phyloP scores from a whole-genome alignment of 2,329 filamentous ascomycete genomes.

The Chrysoporthe cubensis region DNA sequence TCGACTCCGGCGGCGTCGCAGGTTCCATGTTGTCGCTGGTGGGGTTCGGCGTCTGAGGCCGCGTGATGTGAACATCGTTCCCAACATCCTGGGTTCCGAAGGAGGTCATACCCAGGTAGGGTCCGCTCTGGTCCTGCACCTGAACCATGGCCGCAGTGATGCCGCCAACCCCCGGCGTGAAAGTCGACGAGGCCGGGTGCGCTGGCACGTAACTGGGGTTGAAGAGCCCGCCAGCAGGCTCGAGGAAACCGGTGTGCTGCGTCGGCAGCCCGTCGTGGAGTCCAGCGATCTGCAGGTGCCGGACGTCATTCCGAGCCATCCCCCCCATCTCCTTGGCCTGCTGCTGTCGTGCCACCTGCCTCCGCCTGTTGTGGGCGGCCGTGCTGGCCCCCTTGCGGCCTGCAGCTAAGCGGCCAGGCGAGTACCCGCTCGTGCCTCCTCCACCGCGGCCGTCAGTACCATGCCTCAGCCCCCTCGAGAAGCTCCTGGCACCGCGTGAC shows the following conservation, averaged over 20 bases:
- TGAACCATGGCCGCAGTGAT: not conserved
- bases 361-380: slow-evolving; percentile 33
- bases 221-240: slow-evolving; percentile 5
- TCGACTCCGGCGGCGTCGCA: slow-evolving; percentile 19
- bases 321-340: slow-evolving; percentile 4
- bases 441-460: slow-evolving; percentile 27
- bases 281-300: not conserved
- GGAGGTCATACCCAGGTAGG: not conserved
- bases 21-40: slow-evolving; percentile 11
- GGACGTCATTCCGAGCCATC: not conserved
- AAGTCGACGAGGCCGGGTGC: not conserved
- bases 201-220: slow-evolving; percentile 5
- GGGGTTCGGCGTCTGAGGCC: not conserved
- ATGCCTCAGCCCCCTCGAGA: slow-evolving; percentile 26
- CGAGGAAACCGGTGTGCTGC: slow-evolving; percentile 11
- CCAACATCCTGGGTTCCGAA: not conserved
- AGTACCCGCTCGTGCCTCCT: slow-evolving; percentile 16
- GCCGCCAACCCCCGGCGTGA: not conserved
- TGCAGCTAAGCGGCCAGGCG: slow-evolving; percentile 33
- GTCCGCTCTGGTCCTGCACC: not conserved
- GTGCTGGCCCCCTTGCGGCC: slow-evolving; percentile 36
- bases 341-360: slow-evolving; percentile 15
- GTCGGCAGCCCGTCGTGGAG: no score
- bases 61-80: not conserved
- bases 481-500: not conserved